Base-by-base conservation (phyloP, 2,329 filamentous ascomycete genomes). In the Ascochyta lentis region DNA sequence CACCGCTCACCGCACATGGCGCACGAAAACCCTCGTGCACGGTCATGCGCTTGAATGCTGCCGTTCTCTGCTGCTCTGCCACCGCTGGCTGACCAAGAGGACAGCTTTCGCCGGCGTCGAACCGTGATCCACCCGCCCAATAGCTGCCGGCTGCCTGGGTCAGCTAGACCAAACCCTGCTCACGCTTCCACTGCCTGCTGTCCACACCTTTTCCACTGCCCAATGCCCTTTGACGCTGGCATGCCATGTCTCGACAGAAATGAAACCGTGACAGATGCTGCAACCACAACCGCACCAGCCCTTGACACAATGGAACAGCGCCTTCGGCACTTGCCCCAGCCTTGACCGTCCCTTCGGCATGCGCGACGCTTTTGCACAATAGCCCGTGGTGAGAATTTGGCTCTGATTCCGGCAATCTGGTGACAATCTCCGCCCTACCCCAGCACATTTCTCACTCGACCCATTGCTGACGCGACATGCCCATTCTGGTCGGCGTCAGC, bases 391-490 rank as follows among this genome's bases (percentile, higher is more conserved):
- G 54, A 58, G 49, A 40, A 35, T 41, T 27, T 50, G 53, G 46
- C 29, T 31, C 42, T 39, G 37, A 43, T 42, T 56, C 53, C 55
- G 59, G 44, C 54, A 49, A 26, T 43, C 15, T 48, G 40, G 43
- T 47, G 46, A 51, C 63, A 60, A 64, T 63, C 56, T 65, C 63
- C 63, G 61, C 55, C 27, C 29, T 51, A 49, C 52, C 54, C 47
- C 45, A 57, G 50, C 58, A 50, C 43, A 38, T 46, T 50, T 31
- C 48, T 58, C 55, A 49, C 45, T 50, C 49, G 37, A 51, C 42
- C 51, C 53, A 44, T 49, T 61, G 61, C 63, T 65, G 62, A 65
- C 63, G 63, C 65, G 58, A 60, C 56, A 64, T 45, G 60, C 56
- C 48, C 23, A 8, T 55, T 59, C 37, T 53, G 54, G 51, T 54